Evolutionary conservation across 805 yeast species (phyloP), one percentile per base, ranked within the genome.

Genomic region (Candida ipomoeae): DNA sequence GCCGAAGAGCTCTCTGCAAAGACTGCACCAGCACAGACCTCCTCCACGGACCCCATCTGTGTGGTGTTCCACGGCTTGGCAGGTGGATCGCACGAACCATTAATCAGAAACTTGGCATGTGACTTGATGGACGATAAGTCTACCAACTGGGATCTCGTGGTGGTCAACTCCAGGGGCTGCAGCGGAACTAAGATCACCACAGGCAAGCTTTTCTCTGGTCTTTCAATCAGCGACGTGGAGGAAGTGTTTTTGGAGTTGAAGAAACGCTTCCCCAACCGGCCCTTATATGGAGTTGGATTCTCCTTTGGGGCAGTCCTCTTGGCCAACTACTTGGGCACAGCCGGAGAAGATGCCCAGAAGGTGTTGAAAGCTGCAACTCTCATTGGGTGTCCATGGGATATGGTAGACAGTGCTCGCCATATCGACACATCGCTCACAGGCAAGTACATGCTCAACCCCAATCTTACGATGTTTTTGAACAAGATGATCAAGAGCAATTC

Each of bases 31-130:
- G 56, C 44, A 20, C 56, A 52, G 35, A 37, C 29, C 5, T 69
- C 68, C 17, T 71, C 67, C 44, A 57, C 71, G 2, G 74, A 65
- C 44, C 95, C 95, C 2, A 71, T 89, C 60, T 70, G 85, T 15
- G 77, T 88, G 31, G 68, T 80, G 3, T 66, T 86, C 39, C 96
- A 89, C 62, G 96, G 96, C 0, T 76, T 88, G 36, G 84, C 87
- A 1, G 96, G 96, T 5, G 94, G 96, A 0, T 83, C 91, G n/a
- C 87, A 84, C 54, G 96, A 88, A 62, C 75, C 86, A 6, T 82
- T 88, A 61, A 81, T 88, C 39, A 75, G 94, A 21, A 77, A 87
- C 49, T 62, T 84, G 35, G 77, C 81, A 15, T 68, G 72, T 40
- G 62, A 67, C 20, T 62, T 81, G 57, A 59, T 29, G 51, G 52